Evolutionary conservation across 2,329 filamentous ascomycete species (phyloP).

Genomic region (Exophiala oligosperma): DNA sequence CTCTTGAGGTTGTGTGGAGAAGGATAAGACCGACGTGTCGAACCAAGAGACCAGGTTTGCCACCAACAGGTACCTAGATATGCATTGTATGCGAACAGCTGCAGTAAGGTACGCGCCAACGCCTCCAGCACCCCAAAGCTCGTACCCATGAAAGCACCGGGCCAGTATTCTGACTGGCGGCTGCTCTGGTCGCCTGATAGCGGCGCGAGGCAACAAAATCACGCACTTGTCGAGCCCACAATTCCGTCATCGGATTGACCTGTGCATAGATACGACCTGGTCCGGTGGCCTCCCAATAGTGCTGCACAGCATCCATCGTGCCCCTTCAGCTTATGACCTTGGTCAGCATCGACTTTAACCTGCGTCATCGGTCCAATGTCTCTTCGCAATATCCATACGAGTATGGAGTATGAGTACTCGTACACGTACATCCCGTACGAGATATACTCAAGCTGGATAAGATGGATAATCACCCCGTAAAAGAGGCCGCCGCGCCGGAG

Average conservation of each 20-base stretch:
- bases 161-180: slow-evolving; percentile 5
- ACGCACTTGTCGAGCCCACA: slow-evolving; percentile 15
- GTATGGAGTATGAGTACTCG: neutral
- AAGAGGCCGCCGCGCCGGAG: too few relatives aligned
- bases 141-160: neutral
- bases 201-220: slow-evolving; percentile 12
- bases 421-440: too few relatives aligned
- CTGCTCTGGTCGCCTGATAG: slow-evolving; percentile 8
- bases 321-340: neutral
- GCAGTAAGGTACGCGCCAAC: slow-evolving; percentile 13
- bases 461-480: too few relatives aligned
- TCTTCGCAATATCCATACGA: neutral
- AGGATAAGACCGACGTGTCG: slow-evolving; percentile 17
- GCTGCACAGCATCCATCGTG: neutral
- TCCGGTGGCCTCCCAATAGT: slow-evolving; percentile 11
- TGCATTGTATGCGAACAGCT: slow-evolving; percentile 12
- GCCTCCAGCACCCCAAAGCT: neutral
- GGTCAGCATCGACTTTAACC: slow-evolving; percentile 6
- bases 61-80: neutral
- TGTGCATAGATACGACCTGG: slow-evolving; percentile 13
- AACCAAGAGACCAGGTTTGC: neutral
- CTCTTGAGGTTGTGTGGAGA: slow-evolving; percentile 29
- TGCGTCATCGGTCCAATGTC: slow-evolving; percentile 15
- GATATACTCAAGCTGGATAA: too few relatives aligned
- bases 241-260: slow-evolving; percentile 19